phyloP scores from a whole-genome alignment of 805 yeast genomes.

The Naumovozyma castellii region DNA sequence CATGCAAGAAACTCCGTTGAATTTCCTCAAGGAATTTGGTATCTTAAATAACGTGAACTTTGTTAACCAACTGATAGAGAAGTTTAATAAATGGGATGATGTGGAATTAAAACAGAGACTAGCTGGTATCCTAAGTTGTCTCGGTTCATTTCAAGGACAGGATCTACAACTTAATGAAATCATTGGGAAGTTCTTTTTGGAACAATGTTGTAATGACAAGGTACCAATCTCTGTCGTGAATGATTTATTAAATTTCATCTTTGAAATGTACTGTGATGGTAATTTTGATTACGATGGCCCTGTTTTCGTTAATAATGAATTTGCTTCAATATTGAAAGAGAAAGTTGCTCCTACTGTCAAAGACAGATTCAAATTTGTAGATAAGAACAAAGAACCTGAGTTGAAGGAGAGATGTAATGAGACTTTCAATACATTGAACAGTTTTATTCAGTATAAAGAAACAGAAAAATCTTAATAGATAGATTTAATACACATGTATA shows the following conservation, averaged over 20 bases:
- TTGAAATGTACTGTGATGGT: conserved; percentile 74
- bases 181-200: conserved; percentile 38
- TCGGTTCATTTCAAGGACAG: conserved; percentile 40
- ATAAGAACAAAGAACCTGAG: conserved; percentile 48
- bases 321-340: conserved; percentile 34
- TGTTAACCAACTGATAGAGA: conserved; percentile 14
- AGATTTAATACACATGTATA: background rate
- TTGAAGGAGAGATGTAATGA: conserved; percentile 61
- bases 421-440: conserved; percentile 51
- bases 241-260: conserved; percentile 56
- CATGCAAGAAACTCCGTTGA: conserved; percentile 7
- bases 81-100: conserved; percentile 12
- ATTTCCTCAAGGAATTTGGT: conserved; percentile 10
- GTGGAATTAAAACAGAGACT: conserved; percentile 32
- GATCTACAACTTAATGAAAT: conserved; percentile 34
- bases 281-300: conserved; percentile 55
- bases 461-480: conserved; percentile 34
- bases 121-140: conserved; percentile 43
- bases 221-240: conserved; percentile 36
- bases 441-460: conserved; percentile 71
- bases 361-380: conserved; percentile 50
- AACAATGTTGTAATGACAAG: conserved; percentile 18
- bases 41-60: conserved; percentile 24
- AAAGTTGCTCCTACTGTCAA: conserved; percentile 40
- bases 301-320: conserved; percentile 50